phyloP scores from a whole-genome alignment of 139 green algal species.

The Astrephomene gubernaculifera region DNA sequence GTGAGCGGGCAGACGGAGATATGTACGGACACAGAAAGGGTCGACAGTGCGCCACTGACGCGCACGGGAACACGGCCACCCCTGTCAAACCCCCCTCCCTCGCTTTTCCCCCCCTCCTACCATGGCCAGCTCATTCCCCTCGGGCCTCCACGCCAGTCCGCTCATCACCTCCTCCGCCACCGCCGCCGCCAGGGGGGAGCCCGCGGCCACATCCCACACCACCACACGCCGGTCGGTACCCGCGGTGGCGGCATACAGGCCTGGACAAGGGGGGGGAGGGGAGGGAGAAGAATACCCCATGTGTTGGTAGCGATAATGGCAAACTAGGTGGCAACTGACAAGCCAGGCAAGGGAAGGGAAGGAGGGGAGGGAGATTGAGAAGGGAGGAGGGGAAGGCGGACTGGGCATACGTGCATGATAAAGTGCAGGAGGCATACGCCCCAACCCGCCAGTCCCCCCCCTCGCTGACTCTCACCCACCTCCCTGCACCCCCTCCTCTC shows the following conservation, averaged over 20 bases:
- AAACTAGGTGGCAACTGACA: too few species aligned
- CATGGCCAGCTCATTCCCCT: conserved; percentile 74
- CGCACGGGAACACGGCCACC: background rate
- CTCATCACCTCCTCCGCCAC: conserved; percentile 37
- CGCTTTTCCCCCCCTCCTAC: background rate
- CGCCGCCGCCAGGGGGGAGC: conserved; percentile 37
- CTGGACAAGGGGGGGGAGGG: conserved; percentile 36
- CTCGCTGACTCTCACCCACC: too few species aligned
- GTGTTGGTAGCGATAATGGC: too few species aligned
- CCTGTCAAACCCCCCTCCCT: background rate
- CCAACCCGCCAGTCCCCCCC: too few species aligned
- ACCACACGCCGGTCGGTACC: conserved; percentile 71
- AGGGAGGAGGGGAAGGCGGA: background rate
- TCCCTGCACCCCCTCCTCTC: too few species aligned
- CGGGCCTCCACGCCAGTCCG: conserved; percentile 79
- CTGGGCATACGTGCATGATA: too few species aligned
- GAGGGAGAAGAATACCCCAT: too few species aligned
- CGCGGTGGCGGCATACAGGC: conserved; percentile 79
- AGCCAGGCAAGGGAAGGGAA: background rate
- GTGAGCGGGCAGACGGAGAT: too few species aligned
- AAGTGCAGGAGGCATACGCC: too few species aligned
- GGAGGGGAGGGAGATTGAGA: background rate
- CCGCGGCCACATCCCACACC: conserved; percentile 75
- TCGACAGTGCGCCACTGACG: too few species aligned
- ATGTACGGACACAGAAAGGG: too few species aligned